These are phyloP conservation scores for Quercus dentata DNA, from an alignment of 306 rosid species.

Conservation along the genomic window DNA sequence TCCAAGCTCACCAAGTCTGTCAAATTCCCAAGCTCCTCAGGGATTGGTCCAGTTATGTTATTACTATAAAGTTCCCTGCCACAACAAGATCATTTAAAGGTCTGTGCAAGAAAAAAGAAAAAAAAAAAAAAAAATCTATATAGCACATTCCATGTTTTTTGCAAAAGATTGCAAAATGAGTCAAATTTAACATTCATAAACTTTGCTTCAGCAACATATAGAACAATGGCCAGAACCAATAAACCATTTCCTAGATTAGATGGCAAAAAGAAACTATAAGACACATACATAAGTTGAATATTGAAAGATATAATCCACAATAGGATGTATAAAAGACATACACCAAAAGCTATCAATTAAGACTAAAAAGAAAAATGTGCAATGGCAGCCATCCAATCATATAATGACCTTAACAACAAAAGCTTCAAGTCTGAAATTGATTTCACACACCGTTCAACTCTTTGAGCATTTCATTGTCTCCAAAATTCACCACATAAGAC, in stretches of 20 bases:
- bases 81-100: slow-evolving; percentile 1
- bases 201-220: neutral
- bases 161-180: neutral
- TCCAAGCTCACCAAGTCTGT: slow-evolving; percentile 88
- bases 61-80: slow-evolving; percentile 86
- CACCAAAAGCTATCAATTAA: neutral
- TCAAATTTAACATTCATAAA: neutral
- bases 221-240: neutral
- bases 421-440: no score
- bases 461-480: no score
- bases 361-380: no score
- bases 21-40: slow-evolving; percentile 72
- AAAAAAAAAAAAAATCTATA: neutral
- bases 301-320: neutral
- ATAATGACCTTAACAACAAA: no score
- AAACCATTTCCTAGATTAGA: neutral
- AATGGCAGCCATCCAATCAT: no score
- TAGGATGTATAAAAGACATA: neutral
- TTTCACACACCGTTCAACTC: no score
- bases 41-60: slow-evolving; percentile 62
- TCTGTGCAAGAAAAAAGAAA: neutral
- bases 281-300: neutral
- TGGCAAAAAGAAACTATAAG: neutral
- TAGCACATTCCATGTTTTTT: neutral
- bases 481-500: no score